Base-by-base conservation (phyloP, 2,329 filamentous ascomycete species). In the Conoideocrella luteorostrata region DNA sequence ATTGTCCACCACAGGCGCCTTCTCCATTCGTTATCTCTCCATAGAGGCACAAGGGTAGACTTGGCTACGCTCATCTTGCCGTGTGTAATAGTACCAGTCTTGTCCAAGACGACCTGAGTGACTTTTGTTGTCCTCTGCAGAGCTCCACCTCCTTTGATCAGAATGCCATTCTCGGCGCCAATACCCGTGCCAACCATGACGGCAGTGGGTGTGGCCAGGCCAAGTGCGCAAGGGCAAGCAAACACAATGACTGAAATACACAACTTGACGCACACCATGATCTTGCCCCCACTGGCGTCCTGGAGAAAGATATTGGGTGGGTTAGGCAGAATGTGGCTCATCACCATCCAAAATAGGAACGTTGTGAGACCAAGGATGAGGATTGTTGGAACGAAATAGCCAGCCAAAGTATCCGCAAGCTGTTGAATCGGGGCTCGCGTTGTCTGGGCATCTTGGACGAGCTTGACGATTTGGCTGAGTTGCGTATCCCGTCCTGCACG, bases 121-220 rank as follows among this genome's bases (percentile, higher is more conserved):
- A 97, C 78, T 63, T 88, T 91, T 7, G 89, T 97, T 0, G 89
- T 86, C 4, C 80, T 88, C 68, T 98, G 91, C 4, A 98, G 72
- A 23, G 90, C 89, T 32, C 88, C 90, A 44, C 93, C 93, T 43
- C 93, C 91, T 67, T 98, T 98, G 62, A 97, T 89, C n/a, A 98
- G 72, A 54, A 98, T 98, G 20, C 93, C 93, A 54, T 95, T 85
- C 64, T 96, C 87, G 3, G 93, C 93, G 40, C 93, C 93, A 24
- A 96, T 82, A 47, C 93, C 93, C n/a, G 93, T 97, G 34, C 93
- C 93, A 23, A 98, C 93, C 93, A 98, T 97, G 61, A 98, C 90
- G 3, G 93, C 93, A 0, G 93, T 98, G 3, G 93, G 93, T 2
- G 93, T 97, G 20, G 89, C 90, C 15, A 98, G 76, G 44, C 93